These are phyloP conservation scores for Moricandia arvensis DNA, from an alignment of 345 rosid genomes.

Conservation along the genomic window DNA sequence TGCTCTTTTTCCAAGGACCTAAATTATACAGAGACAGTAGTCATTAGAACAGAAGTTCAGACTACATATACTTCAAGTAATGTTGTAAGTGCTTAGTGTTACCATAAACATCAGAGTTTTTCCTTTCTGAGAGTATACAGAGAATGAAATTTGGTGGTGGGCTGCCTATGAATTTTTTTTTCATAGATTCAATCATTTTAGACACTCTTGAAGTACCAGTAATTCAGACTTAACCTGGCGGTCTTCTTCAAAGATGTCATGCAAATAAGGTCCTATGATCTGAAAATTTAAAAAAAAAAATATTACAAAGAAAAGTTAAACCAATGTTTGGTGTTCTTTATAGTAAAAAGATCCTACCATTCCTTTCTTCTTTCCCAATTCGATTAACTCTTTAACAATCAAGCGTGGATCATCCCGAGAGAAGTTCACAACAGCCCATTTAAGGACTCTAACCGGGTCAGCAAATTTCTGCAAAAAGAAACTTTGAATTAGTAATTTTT, in stretches of 20 bases:
- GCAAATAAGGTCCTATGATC: constrained; percentile 7
- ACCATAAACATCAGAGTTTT: constrained; percentile 78
- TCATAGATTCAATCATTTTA: constrained; percentile 58
- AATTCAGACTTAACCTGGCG: constrained; percentile 45
- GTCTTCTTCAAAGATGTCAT: constrained; percentile 44
- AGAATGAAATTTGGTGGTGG: constrained; percentile 64
- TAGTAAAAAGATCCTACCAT: constrained; percentile 51
- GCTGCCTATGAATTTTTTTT: constrained; percentile 45
- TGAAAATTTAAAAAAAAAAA: not conserved
- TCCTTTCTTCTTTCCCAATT: constrained; percentile 68
- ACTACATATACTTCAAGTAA: too few species aligned
- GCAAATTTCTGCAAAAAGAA: constrained; percentile 51
- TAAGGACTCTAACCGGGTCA: constrained; percentile 52
- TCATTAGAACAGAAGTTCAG: too few species aligned
- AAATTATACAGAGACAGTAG: too few species aligned
- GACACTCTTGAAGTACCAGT: constrained; percentile 64
- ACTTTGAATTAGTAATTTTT: not conserved
- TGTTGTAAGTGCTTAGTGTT: too few species aligned
- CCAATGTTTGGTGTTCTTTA: not conserved
- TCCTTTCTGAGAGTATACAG: constrained; percentile 67
- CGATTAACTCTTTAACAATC: too few species aligned
- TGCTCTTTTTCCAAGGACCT: constrained; percentile 90
- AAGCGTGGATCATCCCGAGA: too few species aligned
- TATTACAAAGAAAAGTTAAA: not conserved
- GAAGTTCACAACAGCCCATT: constrained; percentile 80